These are phyloP conservation scores for Amaranthus hypochondriacus DNA, from an alignment of 148 eudicot species.

Conservation along the genomic window DNA sequence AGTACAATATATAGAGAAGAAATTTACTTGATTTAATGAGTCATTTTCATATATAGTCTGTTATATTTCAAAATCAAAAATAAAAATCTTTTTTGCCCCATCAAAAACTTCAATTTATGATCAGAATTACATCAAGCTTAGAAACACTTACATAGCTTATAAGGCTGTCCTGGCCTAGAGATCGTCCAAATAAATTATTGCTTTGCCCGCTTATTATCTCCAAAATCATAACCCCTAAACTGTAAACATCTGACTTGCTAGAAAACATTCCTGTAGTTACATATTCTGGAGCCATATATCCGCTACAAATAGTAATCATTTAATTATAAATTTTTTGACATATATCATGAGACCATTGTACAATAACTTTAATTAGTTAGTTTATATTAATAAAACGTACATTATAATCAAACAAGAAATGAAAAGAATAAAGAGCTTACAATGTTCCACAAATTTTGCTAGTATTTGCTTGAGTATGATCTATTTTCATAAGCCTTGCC, in stretches of 20 bases:
- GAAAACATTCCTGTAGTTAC: conserved; percentile 13
- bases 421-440: conserved; percentile 10
- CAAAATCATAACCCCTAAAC: conserved; percentile 42
- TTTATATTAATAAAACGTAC: no score
- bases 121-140: no score
- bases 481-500: conserved; percentile 23
- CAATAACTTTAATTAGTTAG: no score
- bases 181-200: neutral
- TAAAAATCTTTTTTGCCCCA: no score
- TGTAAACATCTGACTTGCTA: conserved; percentile 33
- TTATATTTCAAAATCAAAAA: no score
- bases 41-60: no score
- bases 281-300: conserved; percentile 29
- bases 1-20: no score
- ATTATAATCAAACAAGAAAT: no score
- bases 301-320: conserved; percentile 21
- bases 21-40: no score
- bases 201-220: conserved; percentile 41
- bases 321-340: no score
- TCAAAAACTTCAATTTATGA: no score
- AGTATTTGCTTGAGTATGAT: conserved; percentile 14
- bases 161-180: neutral
- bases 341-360: no score
- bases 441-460: conserved; percentile 21
- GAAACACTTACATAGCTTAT: conserved; percentile 7